Conservation (phyloP, 768 basidiomycete species). For the Lentinula detonsa region DNA sequence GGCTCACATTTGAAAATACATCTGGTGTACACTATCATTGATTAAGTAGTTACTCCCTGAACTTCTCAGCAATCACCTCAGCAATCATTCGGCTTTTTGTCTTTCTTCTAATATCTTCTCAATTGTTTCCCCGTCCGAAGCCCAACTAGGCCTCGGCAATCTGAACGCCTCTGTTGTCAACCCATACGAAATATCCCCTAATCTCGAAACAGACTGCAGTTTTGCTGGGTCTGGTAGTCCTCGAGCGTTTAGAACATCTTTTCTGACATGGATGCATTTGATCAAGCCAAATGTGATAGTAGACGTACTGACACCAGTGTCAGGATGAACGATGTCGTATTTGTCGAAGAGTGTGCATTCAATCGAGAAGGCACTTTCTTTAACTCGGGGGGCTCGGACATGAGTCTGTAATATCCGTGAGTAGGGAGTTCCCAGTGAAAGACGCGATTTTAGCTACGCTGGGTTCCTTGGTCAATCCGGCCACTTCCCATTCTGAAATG, state of each 20-base stretch:
- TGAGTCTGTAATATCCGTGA: constrained; percentile 24
- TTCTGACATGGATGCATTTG: constrained; percentile 53
- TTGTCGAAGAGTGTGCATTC: constrained; percentile 53
- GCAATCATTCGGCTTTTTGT: constrained; percentile 11
- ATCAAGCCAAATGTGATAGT: constrained; percentile 47
- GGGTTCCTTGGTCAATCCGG: constrained; percentile 50
- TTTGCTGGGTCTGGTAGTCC: constrained; percentile 42
- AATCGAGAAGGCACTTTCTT: constrained; percentile 58
- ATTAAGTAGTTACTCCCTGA: not conserved
- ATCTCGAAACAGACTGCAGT: constrained; percentile 40
- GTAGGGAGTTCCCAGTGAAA: too few species aligned
- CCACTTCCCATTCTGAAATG: constrained; percentile 55
- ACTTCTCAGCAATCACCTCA: not conserved
- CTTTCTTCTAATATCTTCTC: constrained; percentile 50
- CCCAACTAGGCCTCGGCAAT: constrained; percentile 53
- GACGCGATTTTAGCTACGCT: constrained; percentile 30
- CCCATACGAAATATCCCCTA: constrained; percentile 49
- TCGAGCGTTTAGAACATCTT: constrained; percentile 39
- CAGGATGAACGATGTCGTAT: constrained; percentile 35
- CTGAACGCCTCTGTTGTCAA: constrained; percentile 39
- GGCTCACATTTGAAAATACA: too few species aligned
- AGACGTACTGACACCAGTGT: constrained; percentile 24
- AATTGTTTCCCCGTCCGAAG: constrained; percentile 38
- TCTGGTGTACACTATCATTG: too few species aligned
- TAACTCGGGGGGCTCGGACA: constrained; percentile 49